A percentile compares a stretch with the other conserved stretches of the same genome.
Evolutionary conservation across 2,329 filamentous ascomycete genomes (phyloP).

Genomic region (Penicillium verrucosum): DNA sequence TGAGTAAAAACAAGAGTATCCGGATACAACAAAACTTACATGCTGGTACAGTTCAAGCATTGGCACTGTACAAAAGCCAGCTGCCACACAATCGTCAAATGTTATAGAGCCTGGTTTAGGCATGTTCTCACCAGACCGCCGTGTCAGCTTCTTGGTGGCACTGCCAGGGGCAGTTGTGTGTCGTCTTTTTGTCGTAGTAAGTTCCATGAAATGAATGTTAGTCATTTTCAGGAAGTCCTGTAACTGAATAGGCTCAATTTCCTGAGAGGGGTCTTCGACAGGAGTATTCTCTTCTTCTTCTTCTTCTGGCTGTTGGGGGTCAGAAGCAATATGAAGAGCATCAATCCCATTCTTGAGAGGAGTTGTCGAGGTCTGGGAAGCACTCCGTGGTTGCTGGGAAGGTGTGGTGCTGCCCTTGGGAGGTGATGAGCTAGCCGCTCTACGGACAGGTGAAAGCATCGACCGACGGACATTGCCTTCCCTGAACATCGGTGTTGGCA

Average conservation of each 20-base stretch:
- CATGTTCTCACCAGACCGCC: constrained; percentile 26
- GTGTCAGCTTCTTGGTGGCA: constrained; percentile 30
- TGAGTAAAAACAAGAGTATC: constrained; percentile 18
- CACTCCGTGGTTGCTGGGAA: constrained; percentile 39
- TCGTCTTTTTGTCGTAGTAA: constrained; percentile 91
- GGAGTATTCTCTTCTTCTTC: constrained; percentile 47
- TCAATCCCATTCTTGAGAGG: constrained; percentile 28
- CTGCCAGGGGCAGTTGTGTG: constrained; percentile 69
- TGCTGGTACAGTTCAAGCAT: constrained; percentile 95
- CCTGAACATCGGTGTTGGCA: constrained; percentile 67
- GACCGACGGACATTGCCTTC: constrained; percentile 63
- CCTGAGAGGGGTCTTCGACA: constrained; percentile 45
- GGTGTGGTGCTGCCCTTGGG: constrained; percentile 52
- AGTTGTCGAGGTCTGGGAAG: constrained; percentile 39
- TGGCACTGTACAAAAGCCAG: constrained; percentile 84
- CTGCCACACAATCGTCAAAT: constrained; percentile 77
- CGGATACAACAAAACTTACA: constrained; percentile 46
- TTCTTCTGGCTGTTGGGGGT: constrained; percentile 42
- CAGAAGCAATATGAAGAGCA: constrained; percentile 22
- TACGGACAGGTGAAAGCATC: constrained; percentile 49
- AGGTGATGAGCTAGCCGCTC: constrained; percentile 32
- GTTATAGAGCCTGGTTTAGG: constrained; percentile 31
- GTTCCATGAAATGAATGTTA: constrained; percentile 95
- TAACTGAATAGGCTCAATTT: constrained; percentile 67
- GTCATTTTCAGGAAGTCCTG: constrained; percentile 94